A percentile compares a stretch with the other conserved stretches of the same genome.
Conservation (phyloP, 192 early-diverging fungal genomes). For the Backusella mclennaniae region DNA sequence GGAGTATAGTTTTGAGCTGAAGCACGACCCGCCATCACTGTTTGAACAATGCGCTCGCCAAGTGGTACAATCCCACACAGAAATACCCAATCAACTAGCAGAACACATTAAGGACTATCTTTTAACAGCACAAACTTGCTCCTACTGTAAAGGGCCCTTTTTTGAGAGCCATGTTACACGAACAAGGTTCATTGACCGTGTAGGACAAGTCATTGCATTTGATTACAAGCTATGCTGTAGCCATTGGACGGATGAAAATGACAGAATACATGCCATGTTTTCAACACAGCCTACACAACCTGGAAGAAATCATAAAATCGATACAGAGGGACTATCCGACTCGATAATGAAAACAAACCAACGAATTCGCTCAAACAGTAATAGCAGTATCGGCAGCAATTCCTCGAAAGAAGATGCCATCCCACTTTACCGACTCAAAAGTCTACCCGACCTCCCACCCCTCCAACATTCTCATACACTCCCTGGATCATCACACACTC, state of each 20-base stretch:
- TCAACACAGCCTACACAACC: neutral
- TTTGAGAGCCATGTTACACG: conserved; percentile 62
- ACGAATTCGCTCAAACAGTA: conserved; percentile 8
- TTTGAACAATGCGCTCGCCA: conserved; percentile 75
- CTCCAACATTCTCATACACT: neutral
- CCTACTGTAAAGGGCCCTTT: conserved; percentile 79
- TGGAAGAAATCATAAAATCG: neutral
- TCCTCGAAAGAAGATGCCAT: neutral
- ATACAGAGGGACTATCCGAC: conserved; percentile 7
- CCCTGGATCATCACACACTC: neutral
- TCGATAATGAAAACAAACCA: neutral
- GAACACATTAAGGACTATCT: conserved; percentile 68
- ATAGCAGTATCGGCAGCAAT: neutral
- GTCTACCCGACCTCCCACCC: conserved; percentile 9
- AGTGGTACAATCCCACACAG: conserved; percentile 63
- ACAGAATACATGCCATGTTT: conserved; percentile 63
- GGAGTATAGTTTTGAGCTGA: conserved; percentile 41
- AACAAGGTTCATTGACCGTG: conserved; percentile 57
- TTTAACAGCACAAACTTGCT: conserved; percentile 55
- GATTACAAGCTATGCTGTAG: conserved; percentile 72
- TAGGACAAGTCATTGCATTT: conserved; percentile 46
- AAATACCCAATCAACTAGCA: conserved; percentile 49
- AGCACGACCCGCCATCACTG: conserved; percentile 59
- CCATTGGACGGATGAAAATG: conserved; percentile 73
- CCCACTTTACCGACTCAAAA: conserved; percentile 9